phyloP scores from a whole-genome alignment of 148 eudicot genomes.

The Amaranthus hypochondriacus region DNA sequence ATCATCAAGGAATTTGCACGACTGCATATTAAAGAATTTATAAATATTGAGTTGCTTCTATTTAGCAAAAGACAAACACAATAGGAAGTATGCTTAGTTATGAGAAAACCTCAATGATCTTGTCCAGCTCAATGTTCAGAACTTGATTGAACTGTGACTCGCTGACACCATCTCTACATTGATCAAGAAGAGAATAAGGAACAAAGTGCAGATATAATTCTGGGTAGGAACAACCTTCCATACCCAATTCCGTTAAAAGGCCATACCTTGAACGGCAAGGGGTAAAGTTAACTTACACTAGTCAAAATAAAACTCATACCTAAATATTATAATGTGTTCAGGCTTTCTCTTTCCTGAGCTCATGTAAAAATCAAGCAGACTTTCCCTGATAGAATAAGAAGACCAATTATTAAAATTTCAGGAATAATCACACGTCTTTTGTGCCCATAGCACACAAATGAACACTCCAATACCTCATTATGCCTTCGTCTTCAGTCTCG shows the following conservation, averaged over 20 bases:
- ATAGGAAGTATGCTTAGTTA: background rate
- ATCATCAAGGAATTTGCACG: conserved; percentile 83
- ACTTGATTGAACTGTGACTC: conserved; percentile 93
- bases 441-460: background rate
- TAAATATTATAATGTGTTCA: conserved; percentile 71
- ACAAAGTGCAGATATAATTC: background rate
- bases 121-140: conserved; percentile 74
- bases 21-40: conserved; percentile 22
- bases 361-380: conserved; percentile 54
- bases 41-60: background rate
- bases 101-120: conserved; percentile 62
- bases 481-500: conserved; percentile 59
- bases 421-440: too few relatives aligned
- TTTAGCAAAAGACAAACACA: too few relatives aligned
- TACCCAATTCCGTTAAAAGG: background rate
- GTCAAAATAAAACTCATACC: conserved; percentile 31
- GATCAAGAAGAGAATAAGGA: background rate
- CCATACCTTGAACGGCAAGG: background rate
- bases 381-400: conserved; percentile 46
- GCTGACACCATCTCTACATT: conserved; percentile 80
- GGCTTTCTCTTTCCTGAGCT: conserved; percentile 70
- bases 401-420: background rate
- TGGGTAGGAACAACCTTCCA: background rate
- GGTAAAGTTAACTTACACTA: background rate
- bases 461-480: conserved; percentile 39